Conservation (phyloP, 164 flowering plant genomes). For the Sedum album region DNA sequence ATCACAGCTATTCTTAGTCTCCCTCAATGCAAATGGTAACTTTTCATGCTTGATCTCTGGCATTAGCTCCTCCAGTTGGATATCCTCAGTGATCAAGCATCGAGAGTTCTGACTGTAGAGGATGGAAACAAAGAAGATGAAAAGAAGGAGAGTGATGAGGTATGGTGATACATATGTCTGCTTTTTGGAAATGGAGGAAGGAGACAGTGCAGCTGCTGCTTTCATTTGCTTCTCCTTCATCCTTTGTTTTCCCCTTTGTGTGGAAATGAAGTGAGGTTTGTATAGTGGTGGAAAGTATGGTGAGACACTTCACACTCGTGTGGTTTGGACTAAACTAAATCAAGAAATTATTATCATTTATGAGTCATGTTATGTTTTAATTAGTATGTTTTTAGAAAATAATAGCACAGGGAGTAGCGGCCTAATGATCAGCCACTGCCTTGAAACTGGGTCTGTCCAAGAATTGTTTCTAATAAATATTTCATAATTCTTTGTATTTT, state of each 20-base stretch:
- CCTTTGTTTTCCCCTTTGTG: neutral
- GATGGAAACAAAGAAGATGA: neutral
- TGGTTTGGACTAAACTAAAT: neutral
- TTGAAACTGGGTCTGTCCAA: no score
- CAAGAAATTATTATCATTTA: neutral
- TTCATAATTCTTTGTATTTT: no score
- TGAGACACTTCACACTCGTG: neutral
- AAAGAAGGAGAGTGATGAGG: neutral
- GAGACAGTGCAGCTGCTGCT: neutral
- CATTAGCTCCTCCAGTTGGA: neutral
- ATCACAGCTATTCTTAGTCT: neutral
- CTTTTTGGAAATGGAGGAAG: neutral
- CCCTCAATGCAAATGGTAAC: conserved; percentile 1
- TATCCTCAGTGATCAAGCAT: neutral
- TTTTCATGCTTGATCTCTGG: neutral
- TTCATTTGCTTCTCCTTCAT: conserved; percentile 3
- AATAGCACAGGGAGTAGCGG: no score
- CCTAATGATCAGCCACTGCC: no score
- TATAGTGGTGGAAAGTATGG: neutral
- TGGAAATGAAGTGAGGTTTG: neutral
- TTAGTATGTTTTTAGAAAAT: neutral
- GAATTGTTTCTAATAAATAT: no score
- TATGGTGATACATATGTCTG: neutral
- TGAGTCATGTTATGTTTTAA: neutral
- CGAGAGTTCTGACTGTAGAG: neutral